Conservation (phyloP, 1,284 basidiomycete genomes). For the Pyrrhoderma noxium region DNA sequence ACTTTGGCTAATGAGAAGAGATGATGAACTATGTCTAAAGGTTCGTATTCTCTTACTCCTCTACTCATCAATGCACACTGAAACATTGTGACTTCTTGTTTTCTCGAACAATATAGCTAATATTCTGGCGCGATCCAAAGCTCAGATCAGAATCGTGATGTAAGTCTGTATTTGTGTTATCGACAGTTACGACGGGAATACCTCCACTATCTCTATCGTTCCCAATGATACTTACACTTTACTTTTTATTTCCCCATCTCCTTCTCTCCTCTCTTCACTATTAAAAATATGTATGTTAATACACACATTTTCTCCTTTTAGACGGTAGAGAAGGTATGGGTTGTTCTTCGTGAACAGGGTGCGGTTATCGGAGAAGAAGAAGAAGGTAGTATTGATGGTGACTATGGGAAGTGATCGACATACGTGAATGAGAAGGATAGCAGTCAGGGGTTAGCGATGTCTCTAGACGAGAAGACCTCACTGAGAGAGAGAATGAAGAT, state of each 20-base stretch:
- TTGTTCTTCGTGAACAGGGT: no score
- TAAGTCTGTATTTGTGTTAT: slow-evolving; percentile 24
- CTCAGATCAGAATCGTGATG: slow-evolving; percentile 64
- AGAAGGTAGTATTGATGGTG: no score
- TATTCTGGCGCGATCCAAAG: slow-evolving; percentile 47
- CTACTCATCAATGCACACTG: neutral
- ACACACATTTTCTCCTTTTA: no score
- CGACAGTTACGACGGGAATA: slow-evolving; percentile 26
- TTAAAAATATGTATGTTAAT: no score
- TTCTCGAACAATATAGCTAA: slow-evolving; percentile 43
- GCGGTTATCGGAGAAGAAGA: no score
- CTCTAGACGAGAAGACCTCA: no score
- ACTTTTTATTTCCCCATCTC: neutral
- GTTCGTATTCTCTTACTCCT: slow-evolving; percentile 33
- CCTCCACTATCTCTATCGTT: slow-evolving; percentile 37
- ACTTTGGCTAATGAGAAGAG: slow-evolving; percentile 70
- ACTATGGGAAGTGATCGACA: no score
- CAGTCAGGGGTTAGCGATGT: no score
- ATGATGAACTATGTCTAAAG: slow-evolving; percentile 65
- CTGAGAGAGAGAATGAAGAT: no score
- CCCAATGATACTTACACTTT: neutral
- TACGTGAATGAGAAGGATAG: no score
- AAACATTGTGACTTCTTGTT: no score
- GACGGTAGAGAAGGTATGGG: no score
- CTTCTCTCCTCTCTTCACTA: neutral